Evolutionary conservation across 495 filamentous ascomycete genomes (phyloP).

Genomic region (Xylaria nigripes): DNA sequence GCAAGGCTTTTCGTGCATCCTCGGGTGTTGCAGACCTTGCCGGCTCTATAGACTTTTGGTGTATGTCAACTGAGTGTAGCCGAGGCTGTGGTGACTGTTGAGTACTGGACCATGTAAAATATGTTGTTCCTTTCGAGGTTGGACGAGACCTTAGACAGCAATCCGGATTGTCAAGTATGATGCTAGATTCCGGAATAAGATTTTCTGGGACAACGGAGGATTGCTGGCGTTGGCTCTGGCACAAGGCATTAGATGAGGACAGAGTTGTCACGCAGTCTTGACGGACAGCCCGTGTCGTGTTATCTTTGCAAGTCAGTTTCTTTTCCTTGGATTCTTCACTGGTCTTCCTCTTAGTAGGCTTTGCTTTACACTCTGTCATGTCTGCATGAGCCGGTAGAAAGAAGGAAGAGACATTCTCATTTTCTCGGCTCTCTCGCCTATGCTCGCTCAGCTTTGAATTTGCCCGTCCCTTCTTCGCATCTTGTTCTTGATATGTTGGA

Average conservation of each 20-base stretch:
- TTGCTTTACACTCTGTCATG: background rate
- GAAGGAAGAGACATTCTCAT: conserved; percentile 35
- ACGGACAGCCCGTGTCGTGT: background rate
- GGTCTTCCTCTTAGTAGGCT: background rate
- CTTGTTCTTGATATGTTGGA: conserved; percentile 30
- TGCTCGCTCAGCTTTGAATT: conserved; percentile 18
- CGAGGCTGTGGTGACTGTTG: conserved; percentile 9
- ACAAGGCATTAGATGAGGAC: background rate
- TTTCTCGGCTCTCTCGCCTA: conserved; percentile 24
- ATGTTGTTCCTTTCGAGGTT: conserved; percentile 17
- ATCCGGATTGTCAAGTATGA: background rate
- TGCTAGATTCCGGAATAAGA: background rate
- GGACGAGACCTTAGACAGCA: background rate
- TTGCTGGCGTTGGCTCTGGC: background rate
- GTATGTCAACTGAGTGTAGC: background rate
- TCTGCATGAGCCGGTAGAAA: conserved; percentile 22
- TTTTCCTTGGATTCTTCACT: background rate
- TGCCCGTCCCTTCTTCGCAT: conserved; percentile 10
- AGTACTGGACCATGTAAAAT: conserved; percentile 28
- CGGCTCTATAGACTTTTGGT: background rate
- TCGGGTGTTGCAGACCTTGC: conserved; percentile 17
- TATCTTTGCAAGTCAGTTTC: background rate
- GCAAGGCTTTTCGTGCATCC: conserved; percentile 8
- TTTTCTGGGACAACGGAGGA: background rate
- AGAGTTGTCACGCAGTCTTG: background rate